These are phyloP conservation scores for Microascus cirrosus DNA, from an alignment of 2,329 filamentous ascomycete genomes.

Conservation along the genomic window DNA sequence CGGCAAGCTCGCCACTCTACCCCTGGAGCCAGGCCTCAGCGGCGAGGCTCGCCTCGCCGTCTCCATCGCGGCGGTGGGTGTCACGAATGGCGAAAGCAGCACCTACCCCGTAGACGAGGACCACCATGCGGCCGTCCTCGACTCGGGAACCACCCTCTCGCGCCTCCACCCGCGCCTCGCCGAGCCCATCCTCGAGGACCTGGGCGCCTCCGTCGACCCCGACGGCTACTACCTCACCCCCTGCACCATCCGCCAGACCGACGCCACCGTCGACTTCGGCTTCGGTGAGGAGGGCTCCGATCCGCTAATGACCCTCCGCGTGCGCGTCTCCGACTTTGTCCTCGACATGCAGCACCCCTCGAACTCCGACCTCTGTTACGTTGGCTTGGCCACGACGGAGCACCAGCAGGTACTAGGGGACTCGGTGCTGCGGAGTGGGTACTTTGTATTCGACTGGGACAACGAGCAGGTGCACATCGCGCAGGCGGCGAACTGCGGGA, in stretches of 20 bases:
- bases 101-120: constrained; percentile 14
- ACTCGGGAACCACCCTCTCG: constrained; percentile 39
- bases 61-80: constrained; percentile 17
- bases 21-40: constrained; percentile 25
- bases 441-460: constrained; percentile 35
- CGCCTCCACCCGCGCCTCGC: constrained; percentile 32
- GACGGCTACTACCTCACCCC: constrained; percentile 31
- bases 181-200: constrained; percentile 25
- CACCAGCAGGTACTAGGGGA: constrained; percentile 32
- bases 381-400: constrained; percentile 26
- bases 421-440: constrained; percentile 29
- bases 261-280: constrained; percentile 34
- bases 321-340: constrained; percentile 37
- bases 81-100: constrained; percentile 13
- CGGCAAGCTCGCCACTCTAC: constrained; percentile 29
- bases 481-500: constrained; percentile 27
- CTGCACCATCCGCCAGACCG: constrained; percentile 23
- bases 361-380: constrained; percentile 20
- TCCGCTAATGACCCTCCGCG: constrained; percentile 17
- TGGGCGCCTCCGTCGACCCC: constrained; percentile 26
- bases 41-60: constrained; percentile 25
- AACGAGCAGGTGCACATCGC: constrained; percentile 27
- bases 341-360: constrained; percentile 24
- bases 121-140: constrained; percentile 33
- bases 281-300: constrained; percentile 22